Conservation (phyloP, 2,329 filamentous ascomycete genomes). For the Xylaria sp. region DNA sequence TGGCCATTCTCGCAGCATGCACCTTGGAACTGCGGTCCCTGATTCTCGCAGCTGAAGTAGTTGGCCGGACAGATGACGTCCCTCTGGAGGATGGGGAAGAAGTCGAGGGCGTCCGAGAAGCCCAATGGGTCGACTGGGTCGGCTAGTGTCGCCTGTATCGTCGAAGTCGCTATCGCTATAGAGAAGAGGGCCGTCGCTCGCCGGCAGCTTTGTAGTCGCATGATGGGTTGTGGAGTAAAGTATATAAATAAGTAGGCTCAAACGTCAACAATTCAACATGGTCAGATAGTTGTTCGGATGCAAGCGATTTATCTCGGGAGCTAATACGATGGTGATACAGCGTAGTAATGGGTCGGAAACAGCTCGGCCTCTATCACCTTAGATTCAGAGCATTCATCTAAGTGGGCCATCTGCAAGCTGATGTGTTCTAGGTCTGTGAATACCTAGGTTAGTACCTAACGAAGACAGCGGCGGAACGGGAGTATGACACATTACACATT, state of each 20-base stretch:
- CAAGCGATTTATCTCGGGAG: neutral
- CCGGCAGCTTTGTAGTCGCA: constrained; percentile 40
- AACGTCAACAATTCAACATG: constrained; percentile 21
- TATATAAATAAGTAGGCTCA: no score
- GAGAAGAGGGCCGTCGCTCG: constrained; percentile 33
- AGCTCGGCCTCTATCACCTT: neutral
- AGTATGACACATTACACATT: neutral
- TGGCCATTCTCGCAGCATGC: constrained; percentile 65
- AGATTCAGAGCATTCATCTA: neutral
- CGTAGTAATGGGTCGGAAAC: neutral
- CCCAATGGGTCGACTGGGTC: constrained; percentile 43
- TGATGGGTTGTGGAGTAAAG: constrained; percentile 38
- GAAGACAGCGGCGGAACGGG: neutral
- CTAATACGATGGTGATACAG: neutral
- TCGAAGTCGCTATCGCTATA: constrained; percentile 37
- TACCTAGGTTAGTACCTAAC: neutral
- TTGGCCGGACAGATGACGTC: constrained; percentile 57
- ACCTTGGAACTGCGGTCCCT: constrained; percentile 58
- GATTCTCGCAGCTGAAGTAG: constrained; percentile 61
- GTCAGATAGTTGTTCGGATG: neutral
- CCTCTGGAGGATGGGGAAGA: constrained; percentile 43
- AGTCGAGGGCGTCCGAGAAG: constrained; percentile 42
- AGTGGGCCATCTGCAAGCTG: constrained; percentile 24
- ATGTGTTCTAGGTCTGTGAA: constrained; percentile 16
- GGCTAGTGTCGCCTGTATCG: constrained; percentile 30